Evolutionary conservation across 805 yeast genomes (phyloP), one percentile per base, ranked within the genome.

Genomic region (Tetrapisispora nanseiensis): DNA sequence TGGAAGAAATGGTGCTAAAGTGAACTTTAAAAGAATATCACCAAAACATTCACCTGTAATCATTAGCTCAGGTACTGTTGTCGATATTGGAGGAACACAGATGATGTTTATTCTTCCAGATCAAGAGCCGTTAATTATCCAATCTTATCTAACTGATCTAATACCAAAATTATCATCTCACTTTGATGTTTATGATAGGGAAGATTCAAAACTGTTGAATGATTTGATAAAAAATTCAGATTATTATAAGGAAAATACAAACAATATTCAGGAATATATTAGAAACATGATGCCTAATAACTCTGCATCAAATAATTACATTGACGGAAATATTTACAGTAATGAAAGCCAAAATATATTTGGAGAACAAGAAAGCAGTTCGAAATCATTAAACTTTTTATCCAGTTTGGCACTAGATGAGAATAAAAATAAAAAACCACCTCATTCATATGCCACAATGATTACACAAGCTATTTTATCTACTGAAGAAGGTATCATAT

Each of bases 31-130:
- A 23, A 66, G 70, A 43, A 60, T 68, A 2, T 44, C 37, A 11
- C 27, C 33, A 8, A 31, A 27, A 11, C 54, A 58, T 18, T 63
- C 71, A 5, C 69, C 78, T 3, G 72, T 80, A 12, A 72, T 79
- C 11, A 71, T 92, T 43, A 72, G 74, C 40, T 81, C 94, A 2
- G 98, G 98, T n/a, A 84, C 90, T 33, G 78, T 92, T 15, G 65
- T 92, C 44, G 99, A 92, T 55, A 80, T 92, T 36, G 97, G 97
- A 15, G 97, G 97, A 6, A 87, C 95, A 10, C 97, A 92, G 64
- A 92, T 92, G 97, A 90, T 92, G 95, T 92, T 92, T 59, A 92
- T 92, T 30, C 69, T 92, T 50, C 99, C 99, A 2, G 97, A 89
- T 59, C 78, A 85, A 4, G 76, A 78, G 11, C 95, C 96, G 3